phyloP scores from a whole-genome alignment of 2,329 filamentous ascomycete genomes.

The Lecanicillium sp. region DNA sequence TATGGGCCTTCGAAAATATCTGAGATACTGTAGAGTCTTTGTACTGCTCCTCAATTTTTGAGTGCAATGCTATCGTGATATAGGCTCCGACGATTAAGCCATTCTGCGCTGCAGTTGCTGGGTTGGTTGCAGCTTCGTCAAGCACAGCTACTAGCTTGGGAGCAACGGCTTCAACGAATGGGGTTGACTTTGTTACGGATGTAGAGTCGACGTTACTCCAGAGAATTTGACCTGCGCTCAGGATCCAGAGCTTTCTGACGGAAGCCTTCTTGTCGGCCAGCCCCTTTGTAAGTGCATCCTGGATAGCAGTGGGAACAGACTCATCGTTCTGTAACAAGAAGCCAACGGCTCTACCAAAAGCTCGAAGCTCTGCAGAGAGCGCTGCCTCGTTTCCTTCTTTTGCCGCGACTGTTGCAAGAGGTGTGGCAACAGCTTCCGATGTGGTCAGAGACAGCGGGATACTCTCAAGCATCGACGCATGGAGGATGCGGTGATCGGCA shows the following conservation, averaged over 20 bases:
- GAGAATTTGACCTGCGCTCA: conserved; percentile 66
- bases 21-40: conserved; percentile 44
- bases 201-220: conserved; percentile 45
- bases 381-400: conserved; percentile 90
- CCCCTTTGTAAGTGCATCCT: conserved; percentile 73
- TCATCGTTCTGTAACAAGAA: conserved; percentile 56
- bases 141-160: conserved; percentile 62
- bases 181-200: conserved; percentile 40
- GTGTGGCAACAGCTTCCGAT: conserved; percentile 60
- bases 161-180: conserved; percentile 48
- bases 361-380: conserved; percentile 65
- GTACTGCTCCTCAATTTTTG: conserved; percentile 47
- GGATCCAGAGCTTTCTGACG: conserved; percentile 73
- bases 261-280: conserved; percentile 77
- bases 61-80: conserved; percentile 61
- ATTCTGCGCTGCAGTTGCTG: conserved; percentile 70
- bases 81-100: conserved; percentile 77
- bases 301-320: conserved; percentile 58
- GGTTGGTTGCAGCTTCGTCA: conserved; percentile 72
- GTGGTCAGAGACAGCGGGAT: conserved; percentile 55
- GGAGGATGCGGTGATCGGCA: conserved; percentile 75
- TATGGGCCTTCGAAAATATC: conserved; percentile 50
- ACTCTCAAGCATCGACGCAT: conserved; percentile 72
- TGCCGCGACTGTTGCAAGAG: conserved; percentile 60
- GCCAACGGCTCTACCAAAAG: conserved; percentile 60